Conservation (phyloP, 345 rosid species). For the Limnanthes douglasii region DNA sequence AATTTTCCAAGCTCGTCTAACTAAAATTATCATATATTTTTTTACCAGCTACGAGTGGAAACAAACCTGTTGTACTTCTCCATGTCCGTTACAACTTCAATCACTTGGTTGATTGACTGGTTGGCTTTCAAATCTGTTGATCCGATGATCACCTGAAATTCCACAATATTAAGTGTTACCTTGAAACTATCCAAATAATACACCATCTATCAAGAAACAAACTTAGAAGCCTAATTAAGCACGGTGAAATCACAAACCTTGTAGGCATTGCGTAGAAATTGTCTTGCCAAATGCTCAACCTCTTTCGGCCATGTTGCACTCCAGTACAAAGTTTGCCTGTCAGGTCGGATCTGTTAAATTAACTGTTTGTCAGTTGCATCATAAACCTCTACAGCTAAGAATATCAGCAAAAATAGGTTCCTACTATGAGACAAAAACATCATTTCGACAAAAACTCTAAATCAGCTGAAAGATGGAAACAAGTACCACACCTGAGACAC, state of each 20-base stretch:
- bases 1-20: not conserved
- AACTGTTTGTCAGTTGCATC: too few species aligned
- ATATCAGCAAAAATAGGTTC: too few species aligned
- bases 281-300: slow-evolving; percentile 81
- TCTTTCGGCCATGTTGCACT: slow-evolving; percentile 99
- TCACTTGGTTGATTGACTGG: slow-evolving; percentile 78
- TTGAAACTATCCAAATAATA: not conserved
- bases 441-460: too few species aligned
- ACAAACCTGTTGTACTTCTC: slow-evolving; percentile 89
- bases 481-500: slow-evolving; percentile 43
- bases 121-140: slow-evolving; percentile 81
- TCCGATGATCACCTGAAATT: slow-evolving; percentile 63
- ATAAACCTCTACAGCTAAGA: too few species aligned
- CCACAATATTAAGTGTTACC: slow-evolving; percentile 1
- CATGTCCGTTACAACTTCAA: slow-evolving; percentile 62
- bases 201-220: not conserved
- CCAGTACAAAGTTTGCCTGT: slow-evolving; percentile 93
- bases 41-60: too few species aligned
- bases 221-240: too few species aligned
- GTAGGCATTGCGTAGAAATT: slow-evolving; percentile 71
- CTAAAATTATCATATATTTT: too few species aligned
- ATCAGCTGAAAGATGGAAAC: too few species aligned
- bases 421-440: too few species aligned
- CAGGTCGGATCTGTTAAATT: slow-evolving; percentile 80
- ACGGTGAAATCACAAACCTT: slow-evolving; percentile 68